Evolutionary conservation across 2,329 filamentous ascomycete genomes (phyloP), one percentile per base, ranked within the genome.

Genomic region (Cordyceps fumosorosea): DNA sequence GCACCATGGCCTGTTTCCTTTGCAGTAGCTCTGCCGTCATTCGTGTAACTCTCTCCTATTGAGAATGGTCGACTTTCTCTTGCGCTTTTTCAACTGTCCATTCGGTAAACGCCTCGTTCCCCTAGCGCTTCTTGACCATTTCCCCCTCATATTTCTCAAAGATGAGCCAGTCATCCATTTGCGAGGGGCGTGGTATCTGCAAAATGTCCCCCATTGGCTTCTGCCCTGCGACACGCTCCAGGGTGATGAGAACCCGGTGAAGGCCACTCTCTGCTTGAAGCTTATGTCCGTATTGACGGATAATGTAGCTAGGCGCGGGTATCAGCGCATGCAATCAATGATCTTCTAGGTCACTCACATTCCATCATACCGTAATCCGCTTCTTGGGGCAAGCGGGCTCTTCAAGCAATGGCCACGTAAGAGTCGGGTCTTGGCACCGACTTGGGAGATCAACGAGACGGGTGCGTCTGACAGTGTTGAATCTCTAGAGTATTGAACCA

Each of bases 351-450:
- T 7, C 24, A 74, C 81, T 70, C 72, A 85, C 81, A 84, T 65
- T 56, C 84, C 84, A 67, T 86, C 84, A 64, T 85, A 86, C 63
- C 84, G 74, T 32, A 86, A 68, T 2, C 84, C 84, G 2, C 75
- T 80, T 42, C 69, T 67, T 1, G 84, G 84, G 4, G 83, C 81
- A 62, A 80, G 75, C 1, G 76, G 73, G 61, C 83, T 85, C 64
- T 76, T 76, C 22, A 86, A 73, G 37, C 70, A 72, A 64, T 80
- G 73, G 2, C 83, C 82, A 53, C 84, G 73, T 26, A 86, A 69
- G n/a, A 86, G 73, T 20, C 81, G 78, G 51, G 84, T 77, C 12
- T 75, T 74, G 5, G 74, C 73, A 18, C 82, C 82, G 26, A 82
- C 78, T 52, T 79, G 75, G 1, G 75, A 76, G 44, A 86, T 73